A percentile compares a stretch with the other conserved stretches of the same genome.
These are phyloP conservation scores for Vachellia collinsii DNA, from an alignment of 306 rosid species.

Conservation along the genomic window DNA sequence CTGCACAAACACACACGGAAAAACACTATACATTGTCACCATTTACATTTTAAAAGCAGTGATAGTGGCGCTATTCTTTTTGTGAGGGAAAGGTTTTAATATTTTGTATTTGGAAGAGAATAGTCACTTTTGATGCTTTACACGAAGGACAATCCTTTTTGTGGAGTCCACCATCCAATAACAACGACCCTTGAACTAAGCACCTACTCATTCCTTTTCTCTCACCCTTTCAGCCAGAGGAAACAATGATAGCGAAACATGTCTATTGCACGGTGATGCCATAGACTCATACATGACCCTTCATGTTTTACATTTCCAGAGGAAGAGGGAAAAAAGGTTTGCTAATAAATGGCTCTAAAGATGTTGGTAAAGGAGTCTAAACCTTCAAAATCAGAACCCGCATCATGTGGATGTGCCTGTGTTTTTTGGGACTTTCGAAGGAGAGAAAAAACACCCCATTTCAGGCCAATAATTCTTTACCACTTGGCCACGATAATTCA, in stretches of 20 bases:
- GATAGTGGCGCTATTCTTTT: neutral
- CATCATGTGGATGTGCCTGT: neutral
- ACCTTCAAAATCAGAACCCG: neutral
- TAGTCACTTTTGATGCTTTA: conserved; percentile 30
- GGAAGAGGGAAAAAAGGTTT: neutral
- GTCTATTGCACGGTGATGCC: conserved; percentile 1
- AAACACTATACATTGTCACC: too few species aligned
- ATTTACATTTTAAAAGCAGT: neutral
- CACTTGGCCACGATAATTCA: neutral
- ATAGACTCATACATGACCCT: conserved; percentile 6
- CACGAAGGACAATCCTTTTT: conserved; percentile 18
- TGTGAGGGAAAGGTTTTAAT: too few species aligned
- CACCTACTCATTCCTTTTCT: neutral
- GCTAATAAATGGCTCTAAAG: conserved; percentile 14
- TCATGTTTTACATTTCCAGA: conserved; percentile 34
- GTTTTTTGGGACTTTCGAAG: neutral
- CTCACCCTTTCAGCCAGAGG: neutral
- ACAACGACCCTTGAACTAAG: conserved; percentile 21
- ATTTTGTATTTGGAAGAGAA: neutral
- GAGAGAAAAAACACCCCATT: neutral
- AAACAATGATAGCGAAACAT: conserved; percentile 30
- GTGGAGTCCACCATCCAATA: conserved; percentile 30
- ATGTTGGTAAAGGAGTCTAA: neutral
- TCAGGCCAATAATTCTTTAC: neutral
- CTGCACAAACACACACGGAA: conserved; percentile 32